Conservation (phyloP, 495 filamentous ascomycete species). For the Trypethelium eluteriae region DNA sequence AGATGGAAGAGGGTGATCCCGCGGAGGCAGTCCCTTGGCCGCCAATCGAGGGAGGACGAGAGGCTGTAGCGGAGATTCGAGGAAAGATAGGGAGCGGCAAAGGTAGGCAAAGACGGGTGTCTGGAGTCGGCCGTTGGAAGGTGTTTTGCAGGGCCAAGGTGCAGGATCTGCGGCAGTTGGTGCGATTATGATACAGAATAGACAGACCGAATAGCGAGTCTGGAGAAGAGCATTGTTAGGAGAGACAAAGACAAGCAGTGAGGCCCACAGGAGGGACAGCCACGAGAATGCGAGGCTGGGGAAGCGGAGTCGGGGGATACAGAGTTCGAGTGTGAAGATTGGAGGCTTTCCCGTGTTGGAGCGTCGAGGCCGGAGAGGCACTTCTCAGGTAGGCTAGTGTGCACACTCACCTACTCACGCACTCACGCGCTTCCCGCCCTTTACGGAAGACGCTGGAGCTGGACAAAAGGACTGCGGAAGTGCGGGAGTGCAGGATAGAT, state of each 20-base stretch:
- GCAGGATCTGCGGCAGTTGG: constrained; percentile 11
- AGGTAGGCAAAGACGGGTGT: not conserved
- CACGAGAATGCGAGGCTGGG: constrained; percentile 6
- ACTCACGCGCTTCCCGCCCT: not conserved
- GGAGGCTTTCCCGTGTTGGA: constrained; percentile 7
- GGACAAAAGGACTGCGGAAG: not conserved
- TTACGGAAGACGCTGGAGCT: not conserved
- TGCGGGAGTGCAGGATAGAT: too few species aligned
- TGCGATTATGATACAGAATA: constrained; percentile 12
- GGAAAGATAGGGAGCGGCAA: not conserved
- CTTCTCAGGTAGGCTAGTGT: not conserved
- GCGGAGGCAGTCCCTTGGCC: not conserved
- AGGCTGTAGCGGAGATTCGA: not conserved
- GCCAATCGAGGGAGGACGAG: not conserved
- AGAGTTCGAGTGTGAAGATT: not conserved
- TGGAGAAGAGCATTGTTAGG: constrained; percentile 3
- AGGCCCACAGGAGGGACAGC: not conserved
- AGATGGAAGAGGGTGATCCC: not conserved
- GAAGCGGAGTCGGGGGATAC: not conserved
- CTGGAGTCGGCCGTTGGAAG: not conserved
- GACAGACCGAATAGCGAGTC: constrained; percentile 7
- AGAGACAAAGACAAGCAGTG: not conserved
- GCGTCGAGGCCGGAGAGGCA: not conserved
- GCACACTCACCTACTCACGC: not conserved
- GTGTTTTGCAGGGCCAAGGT: not conserved